Base-by-base conservation (phyloP, 768 basidiomycete species). In the Holtermanniella nyarrowii region DNA sequence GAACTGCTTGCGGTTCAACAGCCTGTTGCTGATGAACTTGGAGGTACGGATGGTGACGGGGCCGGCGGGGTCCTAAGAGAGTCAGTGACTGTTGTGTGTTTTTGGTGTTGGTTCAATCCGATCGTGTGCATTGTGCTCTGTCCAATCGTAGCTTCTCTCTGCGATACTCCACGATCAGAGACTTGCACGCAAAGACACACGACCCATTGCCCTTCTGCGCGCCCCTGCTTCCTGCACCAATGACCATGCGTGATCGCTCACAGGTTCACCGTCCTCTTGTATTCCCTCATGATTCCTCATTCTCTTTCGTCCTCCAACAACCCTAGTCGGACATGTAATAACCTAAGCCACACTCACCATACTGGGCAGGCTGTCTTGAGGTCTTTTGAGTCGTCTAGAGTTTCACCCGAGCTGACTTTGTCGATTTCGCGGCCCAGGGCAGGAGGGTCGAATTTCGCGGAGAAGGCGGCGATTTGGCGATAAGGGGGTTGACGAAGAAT, bases 11-110 rank as follows among this genome's bases (percentile, higher is more conserved):
- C 95, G 86, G 63, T 86, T 82, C 46, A 99, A 78, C 60, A 99
- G 85, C 55, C 90, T 88, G 81, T 99, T 99, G 72, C 91, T 95
- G 75, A 96, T 86, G 79, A 97, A 97, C 79, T 99, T 96, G 74
- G 91, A 86, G 50, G 95, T 95, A 68, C 95, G 88, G 72, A 99
- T 80, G 61, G 95, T 99, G 63, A 99, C 79, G 54, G 91, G 83
- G 73, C 87, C 80, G 58, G 58, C 49, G 55, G 65, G 65, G 55
- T 70, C 67, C 65, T 67, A 46, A 42, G 20, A n/a, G 44, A 42
- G 26, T 46, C 23, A 56, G 46, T 26, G 24, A 55, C n/a, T n/a
- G n/a, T n/a, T n/a, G n/a, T n/a, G n/a, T n/a, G n/a, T n/a, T n/a
- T n/a, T n/a, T n/a, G n/a, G n/a, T n/a, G n/a, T n/a, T n/a, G n/a